Percentiles rank a stretch among this genome's conserved stretches.
Evolutionary conservation across 2,329 filamentous ascomycete species (phyloP).

Genomic region (Fonsecaea nubica): DNA sequence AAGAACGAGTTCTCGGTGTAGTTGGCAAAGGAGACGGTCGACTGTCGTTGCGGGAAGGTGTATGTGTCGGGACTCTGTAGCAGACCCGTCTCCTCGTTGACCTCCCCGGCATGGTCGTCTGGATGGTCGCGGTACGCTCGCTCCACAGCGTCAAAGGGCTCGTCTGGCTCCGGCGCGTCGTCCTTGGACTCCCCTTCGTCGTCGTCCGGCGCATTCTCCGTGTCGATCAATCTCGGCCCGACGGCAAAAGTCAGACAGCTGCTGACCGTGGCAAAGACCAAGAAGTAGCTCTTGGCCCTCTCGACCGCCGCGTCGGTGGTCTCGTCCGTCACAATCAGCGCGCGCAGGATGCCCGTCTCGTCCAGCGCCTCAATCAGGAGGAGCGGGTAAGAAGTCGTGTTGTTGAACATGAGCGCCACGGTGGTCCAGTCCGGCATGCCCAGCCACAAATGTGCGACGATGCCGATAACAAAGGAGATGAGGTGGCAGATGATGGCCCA

Average conservation of each 20-base stretch:
- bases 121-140: conserved; percentile 24
- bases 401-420: conserved; percentile 63
- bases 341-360: conserved; percentile 62
- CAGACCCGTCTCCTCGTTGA: conserved; percentile 33
- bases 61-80: conserved; percentile 13
- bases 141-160: conserved; percentile 10
- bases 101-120: conserved; percentile 31
- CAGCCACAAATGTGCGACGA: conserved; percentile 52
- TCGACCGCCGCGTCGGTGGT: conserved; percentile 57
- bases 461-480: conserved; percentile 57
- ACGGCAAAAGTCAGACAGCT: conserved; percentile 70
- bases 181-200: conserved; percentile 31
- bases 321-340: conserved; percentile 55
- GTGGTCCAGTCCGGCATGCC: conserved; percentile 61
- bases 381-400: conserved; percentile 62
- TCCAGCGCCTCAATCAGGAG: conserved; percentile 60
- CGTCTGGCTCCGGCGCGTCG: conserved; percentile 43
- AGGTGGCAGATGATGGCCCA: conserved; percentile 61
- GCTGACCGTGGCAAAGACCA: conserved; percentile 69
- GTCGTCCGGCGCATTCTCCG: conserved; percentile 48
- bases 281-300: conserved; percentile 69
- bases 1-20: conserved; percentile 61
- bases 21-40: conserved; percentile 28
- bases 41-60: conserved; percentile 5
- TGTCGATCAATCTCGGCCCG: conserved; percentile 64